Percentiles rank a stretch among this genome's conserved stretches.
phyloP scores from a whole-genome alignment of 176 grass and related monocot species.

The Aegilops tauschii region DNA sequence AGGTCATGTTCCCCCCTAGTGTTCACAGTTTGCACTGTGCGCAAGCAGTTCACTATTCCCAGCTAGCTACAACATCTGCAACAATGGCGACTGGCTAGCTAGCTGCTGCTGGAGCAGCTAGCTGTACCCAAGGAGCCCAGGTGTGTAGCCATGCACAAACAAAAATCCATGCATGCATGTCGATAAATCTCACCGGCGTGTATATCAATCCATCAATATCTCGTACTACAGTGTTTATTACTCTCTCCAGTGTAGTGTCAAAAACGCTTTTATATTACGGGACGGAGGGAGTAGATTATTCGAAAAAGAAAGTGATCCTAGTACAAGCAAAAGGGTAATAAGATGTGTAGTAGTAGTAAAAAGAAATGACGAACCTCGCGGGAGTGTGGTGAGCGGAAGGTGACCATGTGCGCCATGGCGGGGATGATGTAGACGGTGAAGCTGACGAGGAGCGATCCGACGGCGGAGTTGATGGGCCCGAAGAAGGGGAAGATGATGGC shows the following conservation, averaged over 20 bases:
- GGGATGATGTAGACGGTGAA: conserved; percentile 99
- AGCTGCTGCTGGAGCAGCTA: not conserved
- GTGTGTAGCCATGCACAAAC: conserved; percentile 20
- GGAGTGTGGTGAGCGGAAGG: conserved; percentile 71
- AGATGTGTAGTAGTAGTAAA: no score
- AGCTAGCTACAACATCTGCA: not conserved
- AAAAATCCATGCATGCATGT: not conserved
- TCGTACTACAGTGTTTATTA: no score
- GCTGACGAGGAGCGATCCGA: conserved; percentile 85
- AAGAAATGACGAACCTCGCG: conserved; percentile 49
- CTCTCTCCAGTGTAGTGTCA: no score
- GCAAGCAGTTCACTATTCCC: not conserved
- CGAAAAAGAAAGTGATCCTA: no score
- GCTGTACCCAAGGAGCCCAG: conserved; percentile 23
- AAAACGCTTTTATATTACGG: no score
- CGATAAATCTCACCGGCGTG: not conserved
- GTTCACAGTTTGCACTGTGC: not conserved
- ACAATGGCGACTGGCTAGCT: not conserved
- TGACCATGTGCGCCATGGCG: conserved; percentile 80
- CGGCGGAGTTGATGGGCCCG: conserved; percentile 95
- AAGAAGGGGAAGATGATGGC: conserved; percentile 99
- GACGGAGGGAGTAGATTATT: no score
- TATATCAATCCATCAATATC: no score
- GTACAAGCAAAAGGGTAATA: no score
- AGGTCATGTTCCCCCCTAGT: not conserved